Base-by-base conservation (phyloP, 371 early-diverging fungal species). In the Actinomortierella ambigua region DNA sequence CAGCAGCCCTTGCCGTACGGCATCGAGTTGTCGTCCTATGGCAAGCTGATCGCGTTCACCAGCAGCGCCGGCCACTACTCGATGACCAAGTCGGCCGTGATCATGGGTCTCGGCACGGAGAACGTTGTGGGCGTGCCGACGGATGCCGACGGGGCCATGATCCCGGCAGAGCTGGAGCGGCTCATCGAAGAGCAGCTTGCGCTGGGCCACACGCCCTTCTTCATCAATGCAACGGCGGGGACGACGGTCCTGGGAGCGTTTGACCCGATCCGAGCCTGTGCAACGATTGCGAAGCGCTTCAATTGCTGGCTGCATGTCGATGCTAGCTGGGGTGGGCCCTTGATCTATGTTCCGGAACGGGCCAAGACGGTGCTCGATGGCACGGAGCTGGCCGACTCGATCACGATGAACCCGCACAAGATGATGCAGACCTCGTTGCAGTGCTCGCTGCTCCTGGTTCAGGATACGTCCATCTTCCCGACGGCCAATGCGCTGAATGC, bases 161-260 rank as follows among this genome's bases (percentile, higher is more conserved):
- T 77, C 34, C 73, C 85, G 13, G 69, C 69, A 34, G 83, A 77
- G 63, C 69, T 94, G 42, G 88, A 89, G 48, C 64, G 55, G 6
- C 43, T 83, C 44, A 79, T 93, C 15, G 63, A 71, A 22, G 63
- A 68, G 15, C 76, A 82, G 1, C 63, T 85, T 15, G 75, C 50
- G 9, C 26, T 58, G 2, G 84, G 80, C 8, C 77, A 79, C 3
- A 66, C 81, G 9, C 95, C 95, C 15, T 94, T 93, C 63, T 93
- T 93, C 63, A 85, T 95, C 63, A 91, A 91, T 68, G 88, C 88
- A 8, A 95, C 95, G 1, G 89, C 93, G 18, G 95, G 95, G 24
- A 94, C 95, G 0, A 95, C 95, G 3, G 95, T 95, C 1, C 70
- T 94, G 67, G 92, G 93, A 7, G 86, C 93, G 0, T 94, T 92